phyloP scores from a whole-genome alignment of 805 yeast genomes.

The Scheffersomyces coipomensis region DNA sequence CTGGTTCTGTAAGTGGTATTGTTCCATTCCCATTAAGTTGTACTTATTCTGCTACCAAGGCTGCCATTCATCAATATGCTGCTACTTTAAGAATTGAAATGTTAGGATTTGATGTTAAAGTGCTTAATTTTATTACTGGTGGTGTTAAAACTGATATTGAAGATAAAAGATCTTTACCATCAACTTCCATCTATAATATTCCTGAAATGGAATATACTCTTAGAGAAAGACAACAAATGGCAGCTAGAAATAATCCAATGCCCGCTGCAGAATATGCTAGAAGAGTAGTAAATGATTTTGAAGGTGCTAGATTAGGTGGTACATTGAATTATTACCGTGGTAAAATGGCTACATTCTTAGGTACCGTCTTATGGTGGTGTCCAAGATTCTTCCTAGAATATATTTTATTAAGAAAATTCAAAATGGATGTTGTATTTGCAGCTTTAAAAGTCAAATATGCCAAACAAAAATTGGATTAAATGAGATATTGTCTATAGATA shows the following conservation, averaged over 20 bases:
- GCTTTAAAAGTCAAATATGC: slow-evolving; percentile 19
- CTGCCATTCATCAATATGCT: slow-evolving; percentile 75
- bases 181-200: slow-evolving; percentile 49
- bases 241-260: slow-evolving; percentile 59
- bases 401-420: slow-evolving; percentile 35
- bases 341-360: slow-evolving; percentile 35
- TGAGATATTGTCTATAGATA: too few relatives aligned
- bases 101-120: slow-evolving; percentile 70
- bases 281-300: slow-evolving; percentile 51
- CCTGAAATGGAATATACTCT: slow-evolving; percentile 53
- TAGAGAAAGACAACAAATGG: slow-evolving; percentile 55
- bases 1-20: slow-evolving; percentile 70
- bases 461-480: slow-evolving; percentile 5
- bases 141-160: slow-evolving; percentile 73
- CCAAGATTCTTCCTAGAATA: slow-evolving; percentile 51
- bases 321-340: slow-evolving; percentile 60
- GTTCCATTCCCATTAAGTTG: slow-evolving; percentile 71
- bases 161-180: slow-evolving; percentile 60
- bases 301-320: slow-evolving; percentile 29
- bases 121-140: slow-evolving; percentile 70
- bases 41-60: slow-evolving; percentile 66
- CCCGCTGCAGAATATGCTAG: slow-evolving; percentile 55
- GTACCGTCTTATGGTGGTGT: slow-evolving; percentile 29
- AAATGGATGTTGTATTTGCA: slow-evolving; percentile 23
- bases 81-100: slow-evolving; percentile 61